A percentile compares a stretch with the other conserved stretches of the same genome.
These are phyloP conservation scores for Medicago ruthenica DNA, from an alignment of 306 rosid genomes.

Conservation along the genomic window DNA sequence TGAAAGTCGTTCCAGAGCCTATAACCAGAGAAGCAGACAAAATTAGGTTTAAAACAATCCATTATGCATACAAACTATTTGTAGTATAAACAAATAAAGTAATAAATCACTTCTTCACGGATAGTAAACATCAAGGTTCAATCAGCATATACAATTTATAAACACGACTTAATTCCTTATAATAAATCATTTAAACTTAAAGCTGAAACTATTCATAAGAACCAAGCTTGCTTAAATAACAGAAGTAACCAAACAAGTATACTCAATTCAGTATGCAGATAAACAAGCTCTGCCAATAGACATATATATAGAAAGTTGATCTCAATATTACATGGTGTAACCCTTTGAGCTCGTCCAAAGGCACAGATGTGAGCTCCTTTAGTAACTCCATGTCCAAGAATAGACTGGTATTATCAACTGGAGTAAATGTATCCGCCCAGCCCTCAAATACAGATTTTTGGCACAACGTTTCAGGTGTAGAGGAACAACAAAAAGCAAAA, in stretches of 20 bases:
- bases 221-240: constrained; percentile 13
- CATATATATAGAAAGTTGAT: background rate
- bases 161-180: no score
- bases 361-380: constrained; percentile 61
- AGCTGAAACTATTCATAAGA: background rate
- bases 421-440: constrained; percentile 68
- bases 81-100: background rate
- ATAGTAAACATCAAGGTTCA: background rate
- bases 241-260: background rate
- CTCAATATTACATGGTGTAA: constrained; percentile 54
- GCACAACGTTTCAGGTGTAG: constrained; percentile 53
- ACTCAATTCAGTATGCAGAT: constrained; percentile 17
- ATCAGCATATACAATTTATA: background rate
- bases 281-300: background rate
- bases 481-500: constrained; percentile 59
- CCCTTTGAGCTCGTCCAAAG: constrained; percentile 53
- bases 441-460: constrained; percentile 54
- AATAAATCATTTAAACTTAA: no score
- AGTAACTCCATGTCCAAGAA: constrained; percentile 74
- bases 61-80: background rate
- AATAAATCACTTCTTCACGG: background rate
- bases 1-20: constrained; percentile 55
- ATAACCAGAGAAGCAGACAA: constrained; percentile 37
- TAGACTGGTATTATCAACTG: constrained; percentile 66
- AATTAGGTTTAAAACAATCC: constrained; percentile 27